These are phyloP conservation scores for Grosmannia clavigera DNA, from an alignment of 2,329 filamentous ascomycete species.

Conservation along the genomic window DNA sequence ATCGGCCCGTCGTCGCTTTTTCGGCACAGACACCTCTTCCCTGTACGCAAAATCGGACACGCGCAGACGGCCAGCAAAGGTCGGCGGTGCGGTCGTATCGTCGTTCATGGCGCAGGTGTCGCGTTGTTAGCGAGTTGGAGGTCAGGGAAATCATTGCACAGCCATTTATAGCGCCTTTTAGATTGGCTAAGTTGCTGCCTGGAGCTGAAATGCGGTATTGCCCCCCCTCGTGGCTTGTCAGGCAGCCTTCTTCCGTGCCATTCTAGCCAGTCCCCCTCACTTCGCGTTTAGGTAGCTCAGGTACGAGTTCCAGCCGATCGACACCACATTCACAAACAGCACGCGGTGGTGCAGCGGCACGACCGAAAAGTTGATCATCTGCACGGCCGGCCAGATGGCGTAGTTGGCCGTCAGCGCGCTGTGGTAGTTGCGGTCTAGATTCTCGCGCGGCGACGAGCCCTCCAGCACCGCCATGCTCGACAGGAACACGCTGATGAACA, in stretches of 20 bases:
- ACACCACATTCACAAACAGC: conserved; percentile 75
- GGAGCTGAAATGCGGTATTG: too few species aligned
- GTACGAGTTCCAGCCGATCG: conserved; percentile 53
- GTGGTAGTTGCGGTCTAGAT: conserved; percentile 58
- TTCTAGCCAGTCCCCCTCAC: background rate
- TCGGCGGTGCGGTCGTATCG: background rate
- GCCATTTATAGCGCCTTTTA: too few species aligned
- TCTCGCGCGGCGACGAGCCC: conserved; percentile 47
- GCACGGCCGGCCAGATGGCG: conserved; percentile 77
- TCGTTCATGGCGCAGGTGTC: background rate
- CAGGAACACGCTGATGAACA: conserved; percentile 71
- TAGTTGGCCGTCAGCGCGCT: conserved; percentile 71
- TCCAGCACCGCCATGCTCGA: conserved; percentile 75
- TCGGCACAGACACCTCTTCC: background rate
- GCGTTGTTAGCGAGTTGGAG: background rate
- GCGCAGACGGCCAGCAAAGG: conserved; percentile 26
- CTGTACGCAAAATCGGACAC: conserved; percentile 31
- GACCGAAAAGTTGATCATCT: conserved; percentile 77
- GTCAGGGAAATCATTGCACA: background rate
- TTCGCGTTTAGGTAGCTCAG: conserved; percentile 43
- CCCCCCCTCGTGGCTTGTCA: too few species aligned
- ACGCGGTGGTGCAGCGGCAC: conserved; percentile 75
- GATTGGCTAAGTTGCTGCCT: background rate
- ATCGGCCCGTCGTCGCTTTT: background rate
- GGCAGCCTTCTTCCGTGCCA: too few species aligned